Evolutionary conservation across 164 flowering plant species (phyloP), one percentile per base, ranked within the genome.

Genomic region (Magnolia changhungtana): DNA sequence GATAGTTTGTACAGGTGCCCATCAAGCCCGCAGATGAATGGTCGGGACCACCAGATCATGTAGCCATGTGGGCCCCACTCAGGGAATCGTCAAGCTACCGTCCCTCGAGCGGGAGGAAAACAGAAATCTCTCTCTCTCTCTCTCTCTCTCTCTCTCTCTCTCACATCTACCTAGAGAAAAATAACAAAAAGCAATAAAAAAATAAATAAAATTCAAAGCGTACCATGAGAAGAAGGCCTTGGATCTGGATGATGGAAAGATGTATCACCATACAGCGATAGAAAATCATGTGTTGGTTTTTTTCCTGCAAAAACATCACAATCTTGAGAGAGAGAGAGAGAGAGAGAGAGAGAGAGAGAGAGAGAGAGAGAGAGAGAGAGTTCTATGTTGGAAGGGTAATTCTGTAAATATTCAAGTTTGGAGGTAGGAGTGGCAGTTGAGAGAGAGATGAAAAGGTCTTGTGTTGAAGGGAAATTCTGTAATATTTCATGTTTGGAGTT

Each of bases 241-340:
- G 92, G 94, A 90, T 95, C 97, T 86, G 86, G 82, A 72, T 77
- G 96, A 58, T 85, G 93, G 77, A 78, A 81, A 67, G 89, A 77
- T 67, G 95, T 74, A 82, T 86, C 86, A 31, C 79, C 77, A 83
- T 86, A 90, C 63, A 91, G 90, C 59, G 98, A 90, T 61, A 95
- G 93, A 85, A 95, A 95, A 82, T 95, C 95, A 64, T 90, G 92
- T 3, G 93, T 91, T 20, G 92, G 77, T 79, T 90, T 90, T 77
- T 87, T 87, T 69, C 92, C 96, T 90, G 89, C 21, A 29, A 66
- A 18, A 18, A 13, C 16, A 63, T 27, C 9, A 13, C 55, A 7
- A 59, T 18, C 16, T 19, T n/a, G 19, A 11, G 14, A 52, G 37
- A 63, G 5, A 8, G 19, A 4, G 50, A 11, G 3, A 11, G 20